Evolutionary conservation across 352 stramenopile species (phyloP).

Genomic region (Globisporangium ultimum): DNA sequence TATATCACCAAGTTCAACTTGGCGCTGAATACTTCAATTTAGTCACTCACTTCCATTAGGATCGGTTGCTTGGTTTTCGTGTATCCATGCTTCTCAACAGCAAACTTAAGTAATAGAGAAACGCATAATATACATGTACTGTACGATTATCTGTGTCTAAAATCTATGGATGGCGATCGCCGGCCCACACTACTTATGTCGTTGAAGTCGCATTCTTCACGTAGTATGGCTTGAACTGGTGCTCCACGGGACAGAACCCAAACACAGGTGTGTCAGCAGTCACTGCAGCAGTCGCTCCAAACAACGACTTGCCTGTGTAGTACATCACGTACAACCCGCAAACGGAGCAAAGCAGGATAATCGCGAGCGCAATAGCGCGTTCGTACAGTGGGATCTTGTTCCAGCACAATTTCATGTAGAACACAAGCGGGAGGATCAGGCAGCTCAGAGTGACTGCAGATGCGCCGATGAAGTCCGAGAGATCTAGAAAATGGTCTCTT

Average conservation of each 20-base stretch:
- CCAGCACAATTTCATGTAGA: conserved; percentile 30
- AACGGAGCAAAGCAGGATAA: conserved; percentile 17
- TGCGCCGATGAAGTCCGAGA: conserved; percentile 28
- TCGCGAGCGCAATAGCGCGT: conserved; percentile 13
- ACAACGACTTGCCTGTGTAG: conserved; percentile 15
- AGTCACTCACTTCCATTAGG: too few species aligned
- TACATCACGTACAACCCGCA: conserved; percentile 21
- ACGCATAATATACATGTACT: too few species aligned
- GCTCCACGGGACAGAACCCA: conserved; percentile 12
- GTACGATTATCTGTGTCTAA: too few species aligned
- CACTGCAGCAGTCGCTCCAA: not conserved
- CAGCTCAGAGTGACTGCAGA: conserved; percentile 21
- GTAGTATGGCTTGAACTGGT: conserved; percentile 17
- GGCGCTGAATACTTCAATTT: too few species aligned
- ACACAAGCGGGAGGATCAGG: conserved; percentile 29
- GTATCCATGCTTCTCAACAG: too few species aligned
- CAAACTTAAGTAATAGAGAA: too few species aligned
- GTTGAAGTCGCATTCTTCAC: conserved; percentile 4
- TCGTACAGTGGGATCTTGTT: conserved; percentile 21
- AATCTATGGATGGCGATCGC: too few species aligned
- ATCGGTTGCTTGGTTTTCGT: too few species aligned
- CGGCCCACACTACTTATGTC: too few species aligned
- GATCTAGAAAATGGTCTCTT: conserved; percentile 16
- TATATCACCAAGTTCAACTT: too few species aligned
- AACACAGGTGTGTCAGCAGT: conserved; percentile 16